Evolutionary conservation across 306 rosid genomes (phyloP).

Genomic region (Sechiopsis laciniata): DNA sequence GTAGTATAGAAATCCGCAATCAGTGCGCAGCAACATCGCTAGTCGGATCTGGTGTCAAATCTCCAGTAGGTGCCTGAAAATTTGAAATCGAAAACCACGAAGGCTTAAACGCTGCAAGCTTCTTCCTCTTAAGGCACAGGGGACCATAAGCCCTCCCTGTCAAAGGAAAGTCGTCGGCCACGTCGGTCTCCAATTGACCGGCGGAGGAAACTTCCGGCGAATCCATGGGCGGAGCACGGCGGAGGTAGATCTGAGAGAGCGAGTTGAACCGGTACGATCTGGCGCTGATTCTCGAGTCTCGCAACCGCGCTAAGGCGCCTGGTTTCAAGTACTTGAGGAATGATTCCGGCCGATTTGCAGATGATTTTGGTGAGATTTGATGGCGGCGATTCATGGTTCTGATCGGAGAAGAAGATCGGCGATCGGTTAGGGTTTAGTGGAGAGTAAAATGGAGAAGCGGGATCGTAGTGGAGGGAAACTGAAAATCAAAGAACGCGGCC

Average conservation of each 20-base stretch:
- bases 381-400: slow-evolving; percentile 46
- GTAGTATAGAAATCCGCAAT: slow-evolving; percentile 3
- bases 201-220: slow-evolving; percentile 26
- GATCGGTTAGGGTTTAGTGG: slow-evolving; percentile 15
- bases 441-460: background rate
- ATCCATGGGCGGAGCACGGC: slow-evolving; percentile 27
- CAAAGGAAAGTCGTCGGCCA: slow-evolving; percentile 38
- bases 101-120: slow-evolving; percentile 41
- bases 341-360: slow-evolving; percentile 27
- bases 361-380: slow-evolving; percentile 26
- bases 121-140: slow-evolving; percentile 64
- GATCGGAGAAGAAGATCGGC: background rate
- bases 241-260: slow-evolving; percentile 35
- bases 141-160: slow-evolving; percentile 46
- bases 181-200: slow-evolving; percentile 24
- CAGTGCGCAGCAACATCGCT: slow-evolving; percentile 54
- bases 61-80: background rate
- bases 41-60: slow-evolving; percentile 35
- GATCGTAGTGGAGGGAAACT: slow-evolving; percentile 16
- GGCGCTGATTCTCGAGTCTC: slow-evolving; percentile 21
- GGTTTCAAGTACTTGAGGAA: slow-evolving; percentile 78
- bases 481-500: background rate
- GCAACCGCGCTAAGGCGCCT: slow-evolving; percentile 62
- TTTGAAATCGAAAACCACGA: background rate
- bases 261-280: slow-evolving; percentile 14